Base-by-base conservation (phyloP, 2,329 filamentous ascomycete species). In the Ascochyta rabiei region DNA sequence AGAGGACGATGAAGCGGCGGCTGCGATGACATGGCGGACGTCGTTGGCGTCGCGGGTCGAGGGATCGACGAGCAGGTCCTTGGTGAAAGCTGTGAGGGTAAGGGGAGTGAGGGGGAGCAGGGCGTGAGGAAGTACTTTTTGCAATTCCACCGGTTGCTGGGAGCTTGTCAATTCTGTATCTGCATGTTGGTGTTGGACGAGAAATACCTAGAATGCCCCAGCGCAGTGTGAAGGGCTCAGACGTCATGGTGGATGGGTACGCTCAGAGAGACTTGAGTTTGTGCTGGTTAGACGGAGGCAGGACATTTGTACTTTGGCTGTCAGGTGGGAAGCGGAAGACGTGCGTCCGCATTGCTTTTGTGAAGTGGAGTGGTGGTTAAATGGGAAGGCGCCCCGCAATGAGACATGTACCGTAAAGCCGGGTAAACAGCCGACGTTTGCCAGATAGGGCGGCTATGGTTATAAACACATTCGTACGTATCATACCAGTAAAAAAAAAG, bases 21-120 rank as follows among this genome's bases (percentile, higher is more conserved):
- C 84, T 45, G 96, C 82, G 67, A 86, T 83, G 77, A 96, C 90
- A 48, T 82, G 82, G 40, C n/a, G 28, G 59, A 96, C 81, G 66
- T 95, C 89, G 53, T 79, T 77, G 46, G 89, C 88, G 43, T 82
- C 82, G 64, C 91, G 89, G 39, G 81, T 79, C 34, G 82, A 78
- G 16, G 91, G 88, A 74, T 91, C 85, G 59, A 85, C 82, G 62
- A 92, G 86, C 45, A 96, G 84, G 70, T 96, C 92, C 75, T 88
- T 87, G 66, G 86, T 84, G 77, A 63, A 63, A 13, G 44, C 38
- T 50, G 26, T 30, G 21, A 4, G 6, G 48, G 45, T 48, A 12
- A 46, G 40, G 34, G 19, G 12, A n/a, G 43, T 26, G 15, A 34
- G 19, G 24, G 21, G 34, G n/a, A 15, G 6, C 1, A 4, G 26